Base-by-base conservation (phyloP, 176 grass and related monocot species). In the Phoenix dactylifera region DNA sequence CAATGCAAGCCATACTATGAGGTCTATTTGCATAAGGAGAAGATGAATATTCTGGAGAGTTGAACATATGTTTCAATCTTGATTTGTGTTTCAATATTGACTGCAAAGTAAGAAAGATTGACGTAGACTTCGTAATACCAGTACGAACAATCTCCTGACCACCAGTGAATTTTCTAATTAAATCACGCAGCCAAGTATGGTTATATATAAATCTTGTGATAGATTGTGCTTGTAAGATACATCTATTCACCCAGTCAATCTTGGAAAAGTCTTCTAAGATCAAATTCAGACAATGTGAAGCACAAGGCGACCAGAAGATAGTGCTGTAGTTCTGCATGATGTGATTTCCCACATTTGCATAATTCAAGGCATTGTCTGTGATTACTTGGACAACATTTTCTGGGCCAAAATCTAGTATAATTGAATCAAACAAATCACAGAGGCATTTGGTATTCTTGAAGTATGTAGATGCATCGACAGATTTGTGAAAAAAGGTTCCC, bases 371-470 rank as follows among this genome's bases (percentile, higher is more conserved):
- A 64, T 74, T 82, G 58, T 96, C 87, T 1, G 67, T 79, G 35
- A 88, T 88, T 58, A 96, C 78, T 75, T 96, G 92, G 49, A 96
- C 92, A 53, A 96, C 92, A 75, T 96, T 88, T 30, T 90, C 92
- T 50, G 74, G 83, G 22, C 92, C 92, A 75, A 90, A 80, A 59
- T 90, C 80, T 73, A 76, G 92, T 75, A 96, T 90, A 73, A 96
- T 83, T 44, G 89, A 89, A 64, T 96, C 78, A n/a, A 96, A 96
- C 10, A 90, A 77, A 54, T 96, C 92, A 4, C 82, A 96, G 51
- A 90, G 48, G 23, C 72, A 79, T 67, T 87, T 87, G 26, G 85
- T 59, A 62, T 69, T 90, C 77, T 90, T 90, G 19, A 87, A 82
- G 62, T 88, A 80, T 26, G 69, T 26, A 55, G 92, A 90, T 52